phyloP scores from a whole-genome alignment of 345 rosid species.

The Crucihimalaya himalaica region DNA sequence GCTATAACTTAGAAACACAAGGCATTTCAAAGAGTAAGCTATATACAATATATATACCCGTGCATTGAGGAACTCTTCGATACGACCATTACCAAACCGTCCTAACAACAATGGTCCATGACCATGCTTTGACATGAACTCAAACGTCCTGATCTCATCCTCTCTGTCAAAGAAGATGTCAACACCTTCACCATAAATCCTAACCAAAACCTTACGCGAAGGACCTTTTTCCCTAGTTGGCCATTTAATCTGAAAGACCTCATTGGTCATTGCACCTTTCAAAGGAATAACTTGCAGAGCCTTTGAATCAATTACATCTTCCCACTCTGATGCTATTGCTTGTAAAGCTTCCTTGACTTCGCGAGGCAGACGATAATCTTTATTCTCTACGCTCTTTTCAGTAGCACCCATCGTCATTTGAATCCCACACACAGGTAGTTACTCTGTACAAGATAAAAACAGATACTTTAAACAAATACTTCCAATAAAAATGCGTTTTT shows the following conservation, averaged over 20 bases:
- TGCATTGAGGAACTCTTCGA: constrained; percentile 90
- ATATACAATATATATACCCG: constrained; percentile 48
- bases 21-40: constrained; percentile 6
- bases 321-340: constrained; percentile 66
- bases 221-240: constrained; percentile 48
- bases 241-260: constrained; percentile 88
- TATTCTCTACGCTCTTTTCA: constrained; percentile 31
- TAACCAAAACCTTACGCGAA: constrained; percentile 59
- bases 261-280: constrained; percentile 92
- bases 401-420: constrained; percentile 27
- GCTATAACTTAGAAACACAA: background rate
- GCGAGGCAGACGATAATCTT: constrained; percentile 39
- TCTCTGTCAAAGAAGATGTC: constrained; percentile 79
- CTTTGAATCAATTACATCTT: constrained; percentile 64
- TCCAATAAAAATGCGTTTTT: background rate
- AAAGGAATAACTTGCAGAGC: constrained; percentile 62
- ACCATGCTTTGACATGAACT: constrained; percentile 83
- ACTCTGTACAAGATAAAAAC: constrained; percentile 3
- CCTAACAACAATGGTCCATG: constrained; percentile 89
- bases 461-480: background rate
- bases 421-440: background rate
- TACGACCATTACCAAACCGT: constrained; percentile 73
- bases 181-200: constrained; percentile 95
- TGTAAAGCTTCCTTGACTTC: constrained; percentile 57
- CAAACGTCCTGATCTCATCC: constrained; percentile 81